Base-by-base conservation (phyloP, 148 eudicot genomes). In the Tetragonia tetragonoides region DNA sequence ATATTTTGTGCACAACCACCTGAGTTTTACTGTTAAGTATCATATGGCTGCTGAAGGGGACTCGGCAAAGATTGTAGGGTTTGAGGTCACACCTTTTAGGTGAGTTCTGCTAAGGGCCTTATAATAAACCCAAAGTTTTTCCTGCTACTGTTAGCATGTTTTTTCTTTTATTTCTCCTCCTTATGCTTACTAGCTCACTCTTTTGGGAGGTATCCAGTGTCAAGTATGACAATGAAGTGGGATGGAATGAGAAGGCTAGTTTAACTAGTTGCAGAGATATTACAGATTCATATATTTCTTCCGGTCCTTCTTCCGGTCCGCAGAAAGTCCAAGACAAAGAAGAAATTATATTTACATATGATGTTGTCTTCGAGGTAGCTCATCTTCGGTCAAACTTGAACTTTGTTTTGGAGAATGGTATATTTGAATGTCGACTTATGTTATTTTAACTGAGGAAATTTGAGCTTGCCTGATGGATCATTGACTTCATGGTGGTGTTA, bases 291-390 rank as follows among this genome's bases (percentile, higher is more conserved):
- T 74, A 7, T 65, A 75, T n/a, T n/a, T n/a, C n/a, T n/a, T n/a
- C n/a, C n/a, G n/a, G n/a, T n/a, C n/a, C n/a, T 53, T 81, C 40
- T 70, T 28, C 82, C 66, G 54, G 70, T 60, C 87, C 80, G 6
- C 84, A 78, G 56, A 75, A 79, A 79, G 82, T 85, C 60, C 84
- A 56, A 79, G 87, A 81, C 15, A 79, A 79, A 10, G 80, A 85
- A 81, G 84, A 81, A 61, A 76, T 85, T 47, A 64, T 85, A 56
- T 85, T 85, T 72, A 85, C 87, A 47, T 85, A 85, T 76, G 87
- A 79, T 81, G 87, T 85, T 54, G 75, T 75, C 4, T 85, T 81
- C 78, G 61, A 85, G 82, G 87, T 85, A 73, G 66, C 6, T 61
- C 42, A 44, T 24, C 2, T 9, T 56, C 1, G 17, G 17, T n/a